phyloP scores from a whole-genome alignment of 805 yeast genomes.

The Yamadazyma akitaensis region DNA sequence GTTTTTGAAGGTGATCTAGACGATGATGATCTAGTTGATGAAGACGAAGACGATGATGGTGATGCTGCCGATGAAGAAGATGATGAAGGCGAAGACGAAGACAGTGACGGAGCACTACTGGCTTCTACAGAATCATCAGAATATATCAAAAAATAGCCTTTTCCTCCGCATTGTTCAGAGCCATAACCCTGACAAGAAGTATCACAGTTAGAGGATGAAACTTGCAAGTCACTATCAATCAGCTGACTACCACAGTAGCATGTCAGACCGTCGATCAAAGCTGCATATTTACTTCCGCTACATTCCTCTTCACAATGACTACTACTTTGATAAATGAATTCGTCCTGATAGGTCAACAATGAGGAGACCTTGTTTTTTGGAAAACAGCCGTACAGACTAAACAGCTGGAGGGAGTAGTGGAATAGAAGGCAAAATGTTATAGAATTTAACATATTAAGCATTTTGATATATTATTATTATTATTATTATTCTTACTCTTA shows the following conservation, averaged over 20 bases:
- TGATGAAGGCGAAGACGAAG: conserved; percentile 11
- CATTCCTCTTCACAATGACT: conserved; percentile 56
- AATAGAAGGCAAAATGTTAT: background rate
- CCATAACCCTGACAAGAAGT: conserved; percentile 36
- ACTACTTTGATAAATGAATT: conserved; percentile 57
- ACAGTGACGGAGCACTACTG: conserved; percentile 7
- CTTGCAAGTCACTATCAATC: conserved; percentile 23
- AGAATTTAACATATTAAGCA: background rate
- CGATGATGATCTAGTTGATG: conserved; percentile 11
- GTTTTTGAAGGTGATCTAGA: conserved; percentile 12
- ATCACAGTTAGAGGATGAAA: conserved; percentile 26
- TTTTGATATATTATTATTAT: background rate
- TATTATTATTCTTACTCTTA: too few relatives aligned
- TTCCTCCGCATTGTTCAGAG: conserved; percentile 39
- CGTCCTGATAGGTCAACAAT: conserved; percentile 40
- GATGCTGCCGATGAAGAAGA: conserved; percentile 12
- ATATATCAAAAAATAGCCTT: conserved; percentile 30
- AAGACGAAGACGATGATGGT: conserved; percentile 13
- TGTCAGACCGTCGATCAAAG: conserved; percentile 30
- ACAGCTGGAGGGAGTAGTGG: conserved; percentile 6
- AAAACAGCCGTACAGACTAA: conserved; percentile 23
- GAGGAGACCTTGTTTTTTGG: conserved; percentile 25
- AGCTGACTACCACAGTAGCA: conserved; percentile 40
- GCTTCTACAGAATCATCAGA: conserved; percentile 19
- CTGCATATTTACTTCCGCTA: conserved; percentile 36